A percentile compares a stretch with the other conserved stretches of the same genome.
Evolutionary conservation across 1,284 basidiomycete species (phyloP).

Genomic region (Chalciporus piperatoides): DNA sequence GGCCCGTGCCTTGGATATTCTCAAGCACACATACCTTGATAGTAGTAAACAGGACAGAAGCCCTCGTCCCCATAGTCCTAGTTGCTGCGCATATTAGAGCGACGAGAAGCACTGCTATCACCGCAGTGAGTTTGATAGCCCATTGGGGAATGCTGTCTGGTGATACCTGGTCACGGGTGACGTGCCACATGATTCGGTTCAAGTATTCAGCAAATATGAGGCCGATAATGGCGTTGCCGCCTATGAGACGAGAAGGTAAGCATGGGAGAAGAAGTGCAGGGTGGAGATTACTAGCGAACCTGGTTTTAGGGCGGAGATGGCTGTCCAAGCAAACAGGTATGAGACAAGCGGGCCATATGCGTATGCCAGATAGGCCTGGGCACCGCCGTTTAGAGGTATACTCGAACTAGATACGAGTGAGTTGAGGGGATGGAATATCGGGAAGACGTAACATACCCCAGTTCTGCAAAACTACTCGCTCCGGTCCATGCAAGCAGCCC

Average conservation of each 20-base stretch:
- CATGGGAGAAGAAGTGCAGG: neutral
- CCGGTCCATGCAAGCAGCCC: conserved; percentile 91
- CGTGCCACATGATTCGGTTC: conserved; percentile 73
- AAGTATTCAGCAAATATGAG: conserved; percentile 86
- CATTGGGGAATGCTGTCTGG: conserved; percentile 82
- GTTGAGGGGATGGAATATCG: neutral
- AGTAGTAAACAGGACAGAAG: conserved; percentile 81
- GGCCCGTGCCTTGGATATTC: neutral
- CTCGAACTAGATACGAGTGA: conserved; percentile 24
- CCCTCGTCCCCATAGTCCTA: conserved; percentile 74
- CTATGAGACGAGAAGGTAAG: conserved; percentile 34
- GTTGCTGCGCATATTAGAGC: conserved; percentile 77
- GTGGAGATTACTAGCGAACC: conserved; percentile 38
- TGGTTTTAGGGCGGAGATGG: conserved; percentile 85
- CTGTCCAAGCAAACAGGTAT: conserved; percentile 87
- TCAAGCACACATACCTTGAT: conserved; percentile 62
- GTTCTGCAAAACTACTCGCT: conserved; percentile 86
- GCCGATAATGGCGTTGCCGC: conserved; percentile 65
- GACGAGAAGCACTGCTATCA: conserved; percentile 68
- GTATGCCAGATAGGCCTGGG: conserved; percentile 89
- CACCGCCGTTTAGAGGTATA: conserved; percentile 86
- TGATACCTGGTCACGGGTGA: conserved; percentile 57
- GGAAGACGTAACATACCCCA: conserved; percentile 54
- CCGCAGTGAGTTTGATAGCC: conserved; percentile 90
- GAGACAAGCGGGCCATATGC: conserved; percentile 85